Evolutionary conservation across 768 basidiomycete species (phyloP), one percentile per base, ranked within the genome.

Genomic region (Jaapia argillacea): DNA sequence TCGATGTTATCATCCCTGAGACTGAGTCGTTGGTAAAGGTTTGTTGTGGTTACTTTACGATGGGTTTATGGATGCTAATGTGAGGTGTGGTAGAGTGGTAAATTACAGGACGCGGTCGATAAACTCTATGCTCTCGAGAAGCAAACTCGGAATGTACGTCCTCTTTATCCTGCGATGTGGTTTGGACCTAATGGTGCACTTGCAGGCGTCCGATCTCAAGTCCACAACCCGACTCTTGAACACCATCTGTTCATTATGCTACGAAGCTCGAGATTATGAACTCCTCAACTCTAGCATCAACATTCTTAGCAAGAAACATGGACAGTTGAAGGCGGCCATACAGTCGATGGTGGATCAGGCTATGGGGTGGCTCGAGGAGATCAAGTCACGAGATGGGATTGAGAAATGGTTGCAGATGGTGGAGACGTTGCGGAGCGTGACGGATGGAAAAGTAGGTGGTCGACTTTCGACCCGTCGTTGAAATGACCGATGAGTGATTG

Each of bases 201-300:
- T 18, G 16, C 55, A 94, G 94, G 91, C 93, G 13, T 83, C 93
- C 44, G 96, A 99, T 72, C 72, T 90, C 25, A 60, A 74, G 27
- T 97, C 94, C n/a, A 99, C 96, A 2, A 83, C 85, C 25, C 78
- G 83, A 38, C 77, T 98, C 16, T 83, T 82, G 43, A 83, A 82
- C 57, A 70, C 83, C 25, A 72, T 86, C 47, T 63, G 79, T 23
- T 72, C 82, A 48, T 72, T 90, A 48, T 76, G 75, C 48, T 89
- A 88, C 59, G 67, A 81, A 49, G 78, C 79, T 20, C 72, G 71
- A 45, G 74, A 94, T 56, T 81, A 81, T 56, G 61, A 70, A 24
- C 70, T 78, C 43, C 65, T 93, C 45, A 91, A 92, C 57, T 68
- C 73, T 6, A 80, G 73, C 48, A 71, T 89, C 46, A 71, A 67